Percentiles rank a stretch among this genome's conserved stretches.
phyloP scores from a whole-genome alignment of 75 land plant genomes.

The Pinus tabuliformis region DNA sequence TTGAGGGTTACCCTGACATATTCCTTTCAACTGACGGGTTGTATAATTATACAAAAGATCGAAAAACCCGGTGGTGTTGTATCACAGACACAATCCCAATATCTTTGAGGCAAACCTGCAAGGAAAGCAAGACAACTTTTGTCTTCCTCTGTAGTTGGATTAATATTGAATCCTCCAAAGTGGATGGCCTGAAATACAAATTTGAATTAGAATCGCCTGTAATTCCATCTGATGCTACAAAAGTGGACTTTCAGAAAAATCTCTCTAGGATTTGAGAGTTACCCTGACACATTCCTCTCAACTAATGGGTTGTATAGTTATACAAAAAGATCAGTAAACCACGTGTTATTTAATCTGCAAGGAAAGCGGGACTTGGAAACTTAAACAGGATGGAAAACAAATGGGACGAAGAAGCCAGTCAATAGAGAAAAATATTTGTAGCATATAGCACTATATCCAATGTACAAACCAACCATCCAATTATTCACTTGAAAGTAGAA shows the following conservation, averaged over 20 bases:
- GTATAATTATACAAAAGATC: constrained; percentile 90
- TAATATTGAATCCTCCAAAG: constrained; percentile 86
- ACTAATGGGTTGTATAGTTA: constrained; percentile 94
- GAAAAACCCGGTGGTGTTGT: constrained; percentile 96
- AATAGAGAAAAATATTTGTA: too few relatives aligned
- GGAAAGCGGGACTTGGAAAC: too few relatives aligned
- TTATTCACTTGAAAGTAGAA: too few relatives aligned
- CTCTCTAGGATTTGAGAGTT: too few relatives aligned
- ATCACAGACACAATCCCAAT: constrained; percentile 28
- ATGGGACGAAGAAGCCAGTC: too few relatives aligned
- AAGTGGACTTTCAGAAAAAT: too few relatives aligned
- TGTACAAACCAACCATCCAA: too few relatives aligned
- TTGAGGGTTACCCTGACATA: constrained; percentile 14
- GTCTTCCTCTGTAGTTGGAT: constrained; percentile 91
- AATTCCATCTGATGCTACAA: too few relatives aligned
- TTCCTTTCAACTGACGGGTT: constrained; percentile 91
- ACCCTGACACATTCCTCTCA: constrained; percentile 63
- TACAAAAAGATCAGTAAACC: constrained; percentile 86
- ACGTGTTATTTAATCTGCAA: constrained; percentile 34
- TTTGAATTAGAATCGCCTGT: too few relatives aligned
- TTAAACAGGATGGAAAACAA: too few relatives aligned
- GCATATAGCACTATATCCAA: too few relatives aligned
- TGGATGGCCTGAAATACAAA: constrained; percentile 66
- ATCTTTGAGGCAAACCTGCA: too few relatives aligned
- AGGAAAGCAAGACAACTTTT: constrained; percentile 39